Evolutionary conservation across 2,329 filamentous ascomycete genomes (phyloP).

Genomic region (Verticillium albo-atrum): DNA sequence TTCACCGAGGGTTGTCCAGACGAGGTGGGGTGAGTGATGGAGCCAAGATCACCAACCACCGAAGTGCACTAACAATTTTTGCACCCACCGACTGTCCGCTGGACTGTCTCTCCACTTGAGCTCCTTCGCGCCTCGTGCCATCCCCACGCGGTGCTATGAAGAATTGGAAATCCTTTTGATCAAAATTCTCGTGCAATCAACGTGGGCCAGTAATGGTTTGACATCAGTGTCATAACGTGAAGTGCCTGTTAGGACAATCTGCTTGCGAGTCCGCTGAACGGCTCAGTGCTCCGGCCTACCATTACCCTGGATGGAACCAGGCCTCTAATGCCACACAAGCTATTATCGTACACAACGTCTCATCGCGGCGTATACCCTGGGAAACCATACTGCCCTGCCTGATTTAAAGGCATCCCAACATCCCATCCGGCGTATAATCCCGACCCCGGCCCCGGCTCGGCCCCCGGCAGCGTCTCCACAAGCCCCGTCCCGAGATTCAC

Average conservation of each 20-base stretch:
- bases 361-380: slow-evolving; percentile 2
- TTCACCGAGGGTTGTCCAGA: background rate
- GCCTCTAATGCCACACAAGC: background rate
- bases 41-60: background rate
- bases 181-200: too few species aligned
- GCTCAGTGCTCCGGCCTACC: background rate
- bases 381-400: slow-evolving; percentile 7
- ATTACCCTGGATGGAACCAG: background rate
- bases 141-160: too few species aligned
- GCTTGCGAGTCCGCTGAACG: too few species aligned
- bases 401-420: background rate
- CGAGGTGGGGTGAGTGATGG: background rate
- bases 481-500: background rate
- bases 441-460: background rate
- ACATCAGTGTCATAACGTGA: too few species aligned
- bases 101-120: background rate
- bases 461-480: background rate
- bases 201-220: too few species aligned
- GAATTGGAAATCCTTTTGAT: too few species aligned
- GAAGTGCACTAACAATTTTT: background rate
- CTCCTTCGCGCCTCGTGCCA: too few species aligned
- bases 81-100: background rate
- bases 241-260: too few species aligned
- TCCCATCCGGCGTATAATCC: background rate
- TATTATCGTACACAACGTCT: background rate